Percentiles rank a stretch among this genome's conserved stretches.
phyloP scores from a whole-genome alignment of 148 eudicot species.

The Vaccinium darrowii region DNA sequence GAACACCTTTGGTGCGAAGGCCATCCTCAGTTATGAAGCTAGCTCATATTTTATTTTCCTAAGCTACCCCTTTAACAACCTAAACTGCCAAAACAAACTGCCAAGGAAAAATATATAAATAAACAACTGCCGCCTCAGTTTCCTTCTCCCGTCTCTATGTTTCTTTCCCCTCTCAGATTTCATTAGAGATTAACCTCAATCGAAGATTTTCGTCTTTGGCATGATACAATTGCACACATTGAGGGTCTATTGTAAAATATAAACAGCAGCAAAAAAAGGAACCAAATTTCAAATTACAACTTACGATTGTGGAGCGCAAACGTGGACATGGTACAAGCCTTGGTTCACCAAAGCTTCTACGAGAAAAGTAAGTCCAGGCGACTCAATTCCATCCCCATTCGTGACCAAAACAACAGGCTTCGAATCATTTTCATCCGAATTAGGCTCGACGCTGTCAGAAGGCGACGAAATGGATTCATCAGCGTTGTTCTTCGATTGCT shows the following conservation, averaged over 20 bases:
- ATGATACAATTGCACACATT: neutral
- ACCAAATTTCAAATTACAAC: conserved; percentile 16
- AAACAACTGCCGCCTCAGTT: neutral
- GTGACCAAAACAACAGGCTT: conserved; percentile 76
- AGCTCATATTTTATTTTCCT: neutral
- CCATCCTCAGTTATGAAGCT: neutral
- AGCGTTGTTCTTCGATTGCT: neutral
- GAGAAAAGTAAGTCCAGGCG: conserved; percentile 55
- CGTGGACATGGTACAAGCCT: conserved; percentile 66
- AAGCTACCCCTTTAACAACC: neutral
- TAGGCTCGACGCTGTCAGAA: conserved; percentile 19
- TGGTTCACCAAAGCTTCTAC: conserved; percentile 67
- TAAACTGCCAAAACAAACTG: neutral
- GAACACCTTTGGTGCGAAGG: neutral
- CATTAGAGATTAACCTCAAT: neutral
- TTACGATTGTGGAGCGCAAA: conserved; percentile 84
- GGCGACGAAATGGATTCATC: conserved; percentile 33
- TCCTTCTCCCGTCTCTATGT: neutral
- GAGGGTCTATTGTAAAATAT: neutral
- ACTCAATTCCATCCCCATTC: conserved; percentile 83
- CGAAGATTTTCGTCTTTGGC: neutral
- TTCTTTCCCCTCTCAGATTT: neutral
- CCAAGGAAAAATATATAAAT: neutral
- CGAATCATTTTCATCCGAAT: conserved; percentile 29
- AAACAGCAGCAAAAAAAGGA: neutral